Evolutionary conservation across 352 stramenopile genomes (phyloP).

Genomic region (Halophytophthora polymorphica): DNA sequence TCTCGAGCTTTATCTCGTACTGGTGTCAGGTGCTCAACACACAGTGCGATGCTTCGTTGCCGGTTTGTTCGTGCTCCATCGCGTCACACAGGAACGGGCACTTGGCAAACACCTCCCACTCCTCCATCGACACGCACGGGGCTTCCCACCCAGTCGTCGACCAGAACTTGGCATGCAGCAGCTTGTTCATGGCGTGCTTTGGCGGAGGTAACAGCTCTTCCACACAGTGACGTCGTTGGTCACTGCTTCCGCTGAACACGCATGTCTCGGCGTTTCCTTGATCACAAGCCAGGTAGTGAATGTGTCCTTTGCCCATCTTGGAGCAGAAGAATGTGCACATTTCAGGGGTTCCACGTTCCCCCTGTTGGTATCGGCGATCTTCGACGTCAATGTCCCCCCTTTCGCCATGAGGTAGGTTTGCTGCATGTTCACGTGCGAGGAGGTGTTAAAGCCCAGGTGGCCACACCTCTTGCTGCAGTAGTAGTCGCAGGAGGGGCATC

Average conservation of each 20-base stretch:
- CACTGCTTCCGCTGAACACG: slow-evolving; percentile 21
- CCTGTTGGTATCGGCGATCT: slow-evolving; percentile 31
- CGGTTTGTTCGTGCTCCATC: slow-evolving; percentile 22
- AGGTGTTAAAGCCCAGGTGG: slow-evolving; percentile 46
- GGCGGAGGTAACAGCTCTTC: slow-evolving; percentile 20
- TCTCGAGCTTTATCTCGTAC: slow-evolving; percentile 40
- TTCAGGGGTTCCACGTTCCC: slow-evolving; percentile 32
- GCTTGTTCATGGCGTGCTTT: slow-evolving; percentile 27
- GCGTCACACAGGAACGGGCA: slow-evolving; percentile 38
- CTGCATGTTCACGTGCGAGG: slow-evolving; percentile 65
- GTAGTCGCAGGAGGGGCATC: slow-evolving; percentile 59
- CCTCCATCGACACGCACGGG: slow-evolving; percentile 23
- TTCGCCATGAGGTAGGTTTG: slow-evolving; percentile 65
- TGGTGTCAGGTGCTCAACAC: slow-evolving; percentile 31
- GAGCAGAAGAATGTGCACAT: slow-evolving; percentile 46
- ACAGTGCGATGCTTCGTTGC: slow-evolving; percentile 19
- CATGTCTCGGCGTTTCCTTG: slow-evolving; percentile 11
- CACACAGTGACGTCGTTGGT: slow-evolving; percentile 32
- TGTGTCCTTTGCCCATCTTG: slow-evolving; percentile 33
- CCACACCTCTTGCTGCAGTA: slow-evolving; percentile 57
- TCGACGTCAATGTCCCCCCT: slow-evolving; percentile 44
- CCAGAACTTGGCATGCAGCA: slow-evolving; percentile 42
- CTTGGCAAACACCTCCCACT: slow-evolving; percentile 25
- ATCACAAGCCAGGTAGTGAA: slow-evolving; percentile 30
- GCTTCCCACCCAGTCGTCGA: slow-evolving; percentile 35